Percentiles rank a stretch among this genome's conserved stretches.
Conservation (phyloP, 2,329 filamentous ascomycete species). For the Aspergillus chevalieri region DNA sequence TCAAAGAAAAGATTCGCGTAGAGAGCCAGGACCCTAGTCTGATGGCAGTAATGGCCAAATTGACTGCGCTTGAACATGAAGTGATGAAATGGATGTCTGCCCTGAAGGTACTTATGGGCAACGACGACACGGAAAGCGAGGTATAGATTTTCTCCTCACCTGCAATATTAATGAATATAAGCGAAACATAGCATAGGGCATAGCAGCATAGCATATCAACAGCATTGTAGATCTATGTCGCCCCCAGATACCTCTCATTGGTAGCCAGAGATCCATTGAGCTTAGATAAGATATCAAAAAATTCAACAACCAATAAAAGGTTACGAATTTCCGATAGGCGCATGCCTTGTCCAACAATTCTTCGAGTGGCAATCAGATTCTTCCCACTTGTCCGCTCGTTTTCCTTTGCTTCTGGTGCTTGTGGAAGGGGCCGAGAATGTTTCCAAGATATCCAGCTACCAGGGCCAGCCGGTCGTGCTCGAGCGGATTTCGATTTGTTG, state of each 20-base stretch:
- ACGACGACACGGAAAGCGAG: constrained; percentile 43
- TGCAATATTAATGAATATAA: no score
- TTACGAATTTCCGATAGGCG: constrained; percentile 19
- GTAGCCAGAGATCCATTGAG: neutral
- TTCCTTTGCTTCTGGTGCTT: constrained; percentile 2
- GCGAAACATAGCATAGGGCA: no score
- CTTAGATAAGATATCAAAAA: neutral
- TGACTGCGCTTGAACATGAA: constrained; percentile 69
- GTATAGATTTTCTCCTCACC: neutral
- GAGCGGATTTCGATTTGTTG: constrained; percentile 20
- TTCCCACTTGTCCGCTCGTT: constrained; percentile 1
- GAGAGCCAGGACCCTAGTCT: constrained; percentile 85
- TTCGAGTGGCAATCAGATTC: constrained; percentile 12
- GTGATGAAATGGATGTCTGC: constrained; percentile 65
- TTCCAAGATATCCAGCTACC: constrained; percentile 26
- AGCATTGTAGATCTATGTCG: no score
- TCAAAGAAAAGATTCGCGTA: constrained; percentile 82
- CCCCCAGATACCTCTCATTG: no score
- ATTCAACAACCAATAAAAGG: constrained; percentile 21
- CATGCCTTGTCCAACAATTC: constrained; percentile 25
- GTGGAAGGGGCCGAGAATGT: constrained; percentile 24
- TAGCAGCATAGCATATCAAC: no score
- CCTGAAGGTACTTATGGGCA: constrained; percentile 71
- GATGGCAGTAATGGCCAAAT: constrained; percentile 75
- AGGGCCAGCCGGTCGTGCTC: constrained; percentile 23